Evolutionary conservation across 129 eudicot species (phyloP).

Genomic region (Pulicaria dysenterica): DNA sequence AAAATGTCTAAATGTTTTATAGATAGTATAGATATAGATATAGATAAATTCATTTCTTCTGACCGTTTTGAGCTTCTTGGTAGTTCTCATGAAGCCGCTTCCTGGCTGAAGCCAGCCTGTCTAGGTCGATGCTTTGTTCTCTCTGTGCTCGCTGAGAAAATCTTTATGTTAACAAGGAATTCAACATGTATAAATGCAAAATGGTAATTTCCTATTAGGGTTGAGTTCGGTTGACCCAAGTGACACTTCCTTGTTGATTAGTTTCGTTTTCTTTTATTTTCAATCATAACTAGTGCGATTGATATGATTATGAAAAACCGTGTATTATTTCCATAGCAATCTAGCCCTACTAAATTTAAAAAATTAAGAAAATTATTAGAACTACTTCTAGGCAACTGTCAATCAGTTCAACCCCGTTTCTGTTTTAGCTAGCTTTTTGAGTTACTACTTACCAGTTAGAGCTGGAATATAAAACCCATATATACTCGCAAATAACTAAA

Average conservation of each 20-base stretch:
- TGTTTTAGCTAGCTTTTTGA: neutral
- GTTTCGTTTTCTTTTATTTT: too few species aligned
- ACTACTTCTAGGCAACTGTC: neutral
- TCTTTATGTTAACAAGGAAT: slow-evolving; percentile 1
- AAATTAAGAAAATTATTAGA: neutral
- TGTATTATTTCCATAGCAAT: neutral
- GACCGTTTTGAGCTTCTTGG: slow-evolving; percentile 94
- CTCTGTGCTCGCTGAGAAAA: slow-evolving; percentile 61
- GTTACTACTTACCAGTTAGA: neutral
- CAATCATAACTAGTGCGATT: neutral
- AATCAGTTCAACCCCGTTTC: neutral
- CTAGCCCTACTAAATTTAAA: neutral
- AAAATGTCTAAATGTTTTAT: too few species aligned
- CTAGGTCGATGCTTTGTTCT: slow-evolving; percentile 64
- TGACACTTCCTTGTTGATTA: neutral
- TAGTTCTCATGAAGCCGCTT: slow-evolving; percentile 95
- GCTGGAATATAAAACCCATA: neutral
- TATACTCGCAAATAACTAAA: neutral
- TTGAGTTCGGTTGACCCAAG: neutral
- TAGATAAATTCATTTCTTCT: slow-evolving; percentile 16
- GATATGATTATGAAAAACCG: neutral
- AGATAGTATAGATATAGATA: too few species aligned
- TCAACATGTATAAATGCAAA: neutral
- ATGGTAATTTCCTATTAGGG: neutral
- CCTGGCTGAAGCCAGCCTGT: slow-evolving; percentile 79